Base-by-base conservation (phyloP, 768 basidiomycete species). In the Calocybe gangraenosa region DNA sequence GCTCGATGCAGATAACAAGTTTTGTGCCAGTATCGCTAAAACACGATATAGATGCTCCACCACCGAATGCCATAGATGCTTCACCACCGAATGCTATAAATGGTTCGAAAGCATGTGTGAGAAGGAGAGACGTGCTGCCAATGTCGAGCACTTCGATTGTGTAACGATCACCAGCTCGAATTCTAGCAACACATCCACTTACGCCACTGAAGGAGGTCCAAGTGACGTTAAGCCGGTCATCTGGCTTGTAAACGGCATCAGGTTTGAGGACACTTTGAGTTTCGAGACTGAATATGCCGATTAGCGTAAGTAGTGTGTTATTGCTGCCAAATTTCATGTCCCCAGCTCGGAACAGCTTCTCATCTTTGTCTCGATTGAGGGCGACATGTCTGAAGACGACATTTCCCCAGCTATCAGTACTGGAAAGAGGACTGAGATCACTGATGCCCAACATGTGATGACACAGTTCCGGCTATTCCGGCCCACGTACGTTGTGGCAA, bases 361-460 rank as follows among this genome's bases (percentile, higher is more conserved):
- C 5, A 11, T 5, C 6, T 6, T 6, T 6, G 11, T 28, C 11
- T 6, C 25, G 25, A 28, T 28, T 28, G 25, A 47, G 41, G 13
- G 40, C 46, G 25, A 47, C 40, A 15, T 47, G 35, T 13, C 40
- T 32, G 25, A 47, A 47, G 13, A 40, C 46, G 25, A 47, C 40
- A 15, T 47, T 40, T 13, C 40, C 46, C 46, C 46, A 47, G 7
- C 30, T 25, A 19, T 30, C 41, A 7, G 46, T 40, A 5, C 40
- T 25, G 13, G 46, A 47, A n/a, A 47, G 33, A 3, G 34, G 20
- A 3, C 34, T 34, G 14, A 40, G 37, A 14, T 39, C 30, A 19
- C 37, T 47, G 25, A 47, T 39, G 18, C 46, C 46, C 46, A 47
- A 17, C 46, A 47, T 41, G 20, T 25, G 35, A 35, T 47, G 37